Conservation (phyloP, 805 yeast species). For the Saturnispora sekii region DNA sequence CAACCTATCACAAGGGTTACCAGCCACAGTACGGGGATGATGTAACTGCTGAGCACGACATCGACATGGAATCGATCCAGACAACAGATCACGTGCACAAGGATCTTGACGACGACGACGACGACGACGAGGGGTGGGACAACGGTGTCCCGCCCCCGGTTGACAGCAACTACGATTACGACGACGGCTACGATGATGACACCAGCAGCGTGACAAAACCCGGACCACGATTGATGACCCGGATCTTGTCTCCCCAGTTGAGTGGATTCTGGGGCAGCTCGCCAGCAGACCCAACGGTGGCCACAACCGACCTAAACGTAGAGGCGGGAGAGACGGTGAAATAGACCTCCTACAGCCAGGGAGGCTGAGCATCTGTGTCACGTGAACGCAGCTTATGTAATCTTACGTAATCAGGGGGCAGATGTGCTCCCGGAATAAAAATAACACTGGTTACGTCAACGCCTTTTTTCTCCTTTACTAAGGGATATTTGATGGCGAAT, state of each 20-base stretch:
- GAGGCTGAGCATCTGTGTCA: neutral
- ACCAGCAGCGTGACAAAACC: neutral
- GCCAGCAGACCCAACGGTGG: neutral
- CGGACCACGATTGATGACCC: neutral
- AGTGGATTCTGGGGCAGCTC: neutral
- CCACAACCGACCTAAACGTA: neutral
- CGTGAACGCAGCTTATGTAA: neutral
- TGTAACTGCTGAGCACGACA: neutral
- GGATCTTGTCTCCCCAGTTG: slow-evolving; percentile 4
- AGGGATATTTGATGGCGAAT: neutral
- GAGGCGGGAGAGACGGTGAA: too few relatives aligned
- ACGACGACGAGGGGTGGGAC: slow-evolving; percentile 18
- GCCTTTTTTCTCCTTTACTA: neutral
- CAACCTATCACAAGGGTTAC: too few relatives aligned
- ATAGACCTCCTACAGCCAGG: too few relatives aligned
- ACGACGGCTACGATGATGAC: slow-evolving; percentile 24
- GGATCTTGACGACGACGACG: slow-evolving; percentile 21
- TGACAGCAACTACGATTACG: slow-evolving; percentile 7
- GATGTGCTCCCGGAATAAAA: too few relatives aligned
- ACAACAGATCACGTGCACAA: slow-evolving; percentile 1
- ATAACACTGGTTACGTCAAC: slow-evolving; percentile 3
- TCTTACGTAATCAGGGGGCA: too few relatives aligned
- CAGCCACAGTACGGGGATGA: neutral
- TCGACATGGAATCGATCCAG: too few relatives aligned
- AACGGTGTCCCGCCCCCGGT: neutral